Conservation (phyloP, 2,329 filamentous ascomycete species). For the Cladophialophora immunda region DNA sequence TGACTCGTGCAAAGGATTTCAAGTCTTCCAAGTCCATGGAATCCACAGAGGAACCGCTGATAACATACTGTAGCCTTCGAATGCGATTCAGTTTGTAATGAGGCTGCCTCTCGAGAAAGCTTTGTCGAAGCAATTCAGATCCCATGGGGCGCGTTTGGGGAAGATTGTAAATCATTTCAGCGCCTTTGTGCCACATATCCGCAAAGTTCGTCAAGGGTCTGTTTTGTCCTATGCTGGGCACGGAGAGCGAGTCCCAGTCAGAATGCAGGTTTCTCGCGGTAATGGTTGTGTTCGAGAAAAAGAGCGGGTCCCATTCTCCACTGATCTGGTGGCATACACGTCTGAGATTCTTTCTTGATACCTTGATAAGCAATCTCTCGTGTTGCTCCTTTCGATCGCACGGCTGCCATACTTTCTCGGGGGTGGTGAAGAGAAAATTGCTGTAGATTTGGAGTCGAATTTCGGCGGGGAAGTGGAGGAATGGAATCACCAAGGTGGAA, state of each 20-base stretch:
- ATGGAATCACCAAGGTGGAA: background rate
- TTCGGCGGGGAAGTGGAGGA: background rate
- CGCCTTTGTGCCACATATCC: background rate
- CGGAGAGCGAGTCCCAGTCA: background rate
- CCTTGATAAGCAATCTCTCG: background rate
- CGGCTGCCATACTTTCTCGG: background rate
- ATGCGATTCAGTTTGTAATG: background rate
- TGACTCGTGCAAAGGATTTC: background rate
- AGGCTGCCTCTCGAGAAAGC: background rate
- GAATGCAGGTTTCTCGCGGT: background rate
- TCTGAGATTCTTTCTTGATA: conserved; percentile 3
- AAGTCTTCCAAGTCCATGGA: background rate
- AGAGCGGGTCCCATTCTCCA: background rate
- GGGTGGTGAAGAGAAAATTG: background rate
- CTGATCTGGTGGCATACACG: background rate
- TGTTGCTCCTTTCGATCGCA: background rate
- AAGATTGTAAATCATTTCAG: background rate
- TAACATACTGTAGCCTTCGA: background rate
- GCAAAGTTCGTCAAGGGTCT: background rate
- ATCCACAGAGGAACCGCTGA: background rate
- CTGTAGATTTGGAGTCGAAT: background rate
- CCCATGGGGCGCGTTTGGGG: background rate
- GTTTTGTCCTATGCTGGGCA: background rate
- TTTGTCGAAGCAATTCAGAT: background rate
- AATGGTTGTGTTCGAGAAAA: background rate